A percentile compares a stretch with the other conserved stretches of the same genome.
phyloP scores from a whole-genome alignment of 2,329 filamentous ascomycete species.

The Helotiales sp. region DNA sequence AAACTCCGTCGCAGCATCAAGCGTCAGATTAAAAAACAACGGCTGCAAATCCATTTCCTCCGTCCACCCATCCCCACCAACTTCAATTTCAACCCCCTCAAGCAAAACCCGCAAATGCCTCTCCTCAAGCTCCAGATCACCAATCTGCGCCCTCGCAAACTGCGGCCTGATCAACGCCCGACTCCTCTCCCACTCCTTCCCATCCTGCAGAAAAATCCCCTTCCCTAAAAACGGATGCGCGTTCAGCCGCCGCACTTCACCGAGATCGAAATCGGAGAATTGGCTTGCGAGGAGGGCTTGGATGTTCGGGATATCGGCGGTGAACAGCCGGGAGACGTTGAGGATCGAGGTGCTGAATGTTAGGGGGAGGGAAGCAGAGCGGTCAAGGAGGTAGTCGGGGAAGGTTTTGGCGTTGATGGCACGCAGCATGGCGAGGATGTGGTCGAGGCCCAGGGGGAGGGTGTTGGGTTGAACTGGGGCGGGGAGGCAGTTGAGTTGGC shows the following conservation, averaged over 20 bases:
- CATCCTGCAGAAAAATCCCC: constrained; percentile 2
- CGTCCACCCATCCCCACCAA: not conserved
- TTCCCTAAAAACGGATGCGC: constrained; percentile 4
- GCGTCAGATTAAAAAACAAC: not conserved
- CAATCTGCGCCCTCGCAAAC: constrained; percentile 4
- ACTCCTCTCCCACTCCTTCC: constrained; percentile 5
- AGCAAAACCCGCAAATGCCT: constrained; percentile 7
- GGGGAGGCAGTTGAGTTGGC: not conserved
- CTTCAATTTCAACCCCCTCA: not conserved
- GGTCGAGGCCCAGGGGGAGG: not conserved
- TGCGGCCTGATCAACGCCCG: constrained; percentile 8
- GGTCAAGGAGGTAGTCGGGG: not conserved
- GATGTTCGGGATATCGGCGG: constrained; percentile 33
- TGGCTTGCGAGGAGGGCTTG: constrained; percentile 32
- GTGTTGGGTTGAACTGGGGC: not conserved
- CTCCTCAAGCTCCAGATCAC: constrained; percentile 2
- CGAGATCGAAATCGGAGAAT: constrained; percentile 30
- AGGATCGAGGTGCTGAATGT: constrained; percentile 8
- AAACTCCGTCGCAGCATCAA: constrained; percentile 12
- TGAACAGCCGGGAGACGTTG: not conserved
- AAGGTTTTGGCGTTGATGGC: not conserved
- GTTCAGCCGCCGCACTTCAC: not conserved
- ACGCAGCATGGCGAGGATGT: not conserved
- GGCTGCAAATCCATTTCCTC: not conserved
- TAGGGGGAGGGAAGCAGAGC: not conserved